Evolutionary conservation across 768 basidiomycete species (phyloP), one percentile per base, ranked within the genome.

Genomic region (Tephrocybe sp.): DNA sequence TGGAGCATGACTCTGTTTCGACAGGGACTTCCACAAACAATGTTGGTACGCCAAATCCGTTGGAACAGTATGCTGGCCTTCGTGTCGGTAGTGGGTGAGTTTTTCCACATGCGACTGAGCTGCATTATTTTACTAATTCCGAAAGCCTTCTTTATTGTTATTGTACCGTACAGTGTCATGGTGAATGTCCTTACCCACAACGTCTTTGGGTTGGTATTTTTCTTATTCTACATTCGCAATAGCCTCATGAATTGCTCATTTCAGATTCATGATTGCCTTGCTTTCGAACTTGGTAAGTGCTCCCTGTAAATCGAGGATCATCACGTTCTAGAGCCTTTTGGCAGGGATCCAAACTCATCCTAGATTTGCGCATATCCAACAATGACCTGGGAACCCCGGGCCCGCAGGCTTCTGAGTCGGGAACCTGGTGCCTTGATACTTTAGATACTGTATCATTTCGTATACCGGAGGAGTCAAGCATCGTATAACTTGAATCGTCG

Each of bases 211-310:
- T 55, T 27, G 24, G 54, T 52, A 3, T 37, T 9, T 19, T 27
- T 34, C 40, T 2, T n/a, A 8, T 21, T 1, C 38, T 24, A 12
- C 37, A 6, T 2, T 9, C 28, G 25, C 31, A 9, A 25, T 30
- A 30, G 28, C 28, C 28, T 30, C 28, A 6, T 6, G 36, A 18
- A 37, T 21, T 34, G 15, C n/a, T 30, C 22, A 38, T 18, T 38
- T 32, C 35, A 57, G 55, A 12, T 34, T 57, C 12, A 8, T 53
- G 22, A 53, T 53, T n/a, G 22, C 52, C 6, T 27, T 57, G 25
- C 36, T 57, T 25, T 53, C 52, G 5, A 40, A 50, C 18, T 21
- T 53, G 15, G 55, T 57, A 39, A 44, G 38, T 11, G 24, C 15
- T 16, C 15, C 1, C 35, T 16, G n/a, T n/a, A n/a, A n/a, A n/a